Percentiles rank a stretch among this genome's conserved stretches.
Evolutionary conservation across 1,139 yeast species (phyloP).

Genomic region (Lodderomyces theae): DNA sequence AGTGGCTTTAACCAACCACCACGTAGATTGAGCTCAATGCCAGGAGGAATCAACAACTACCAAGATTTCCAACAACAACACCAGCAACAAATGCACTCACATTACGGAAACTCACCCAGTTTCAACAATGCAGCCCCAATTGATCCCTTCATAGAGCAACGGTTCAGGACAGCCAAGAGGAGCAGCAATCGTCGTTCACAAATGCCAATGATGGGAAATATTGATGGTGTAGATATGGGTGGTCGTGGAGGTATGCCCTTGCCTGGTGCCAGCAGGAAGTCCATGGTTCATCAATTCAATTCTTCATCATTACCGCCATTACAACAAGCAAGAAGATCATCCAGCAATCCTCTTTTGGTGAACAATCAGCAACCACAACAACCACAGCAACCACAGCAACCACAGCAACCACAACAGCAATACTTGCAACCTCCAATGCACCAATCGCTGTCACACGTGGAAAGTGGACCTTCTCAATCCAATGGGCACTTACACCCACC

Average conservation of each 20-base stretch:
- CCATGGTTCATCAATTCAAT: slow-evolving; percentile 12
- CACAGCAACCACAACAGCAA: slow-evolving; percentile 5
- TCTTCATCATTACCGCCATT: slow-evolving; percentile 5
- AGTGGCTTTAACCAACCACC: slow-evolving; percentile 16
- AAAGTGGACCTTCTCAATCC: slow-evolving; percentile 3
- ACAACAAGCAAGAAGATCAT: slow-evolving; percentile 8
- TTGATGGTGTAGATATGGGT: slow-evolving; percentile 44
- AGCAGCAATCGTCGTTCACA: slow-evolving; percentile 37
- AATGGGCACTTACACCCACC: slow-evolving; percentile 24
- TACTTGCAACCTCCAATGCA: slow-evolving; percentile 7
- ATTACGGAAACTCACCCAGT: slow-evolving; percentile 11
- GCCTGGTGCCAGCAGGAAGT: slow-evolving; percentile 24
- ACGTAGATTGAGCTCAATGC: slow-evolving; percentile 13
- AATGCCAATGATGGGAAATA: slow-evolving; percentile 36
- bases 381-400: slow-evolving; percentile 14
- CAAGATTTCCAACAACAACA: slow-evolving; percentile 9
- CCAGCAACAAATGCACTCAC: slow-evolving; percentile 9
- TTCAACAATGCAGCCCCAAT: slow-evolving; percentile 21
- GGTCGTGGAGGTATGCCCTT: slow-evolving; percentile 53
- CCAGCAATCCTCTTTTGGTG: slow-evolving; percentile 8
- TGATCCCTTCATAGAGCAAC: slow-evolving; percentile 26
- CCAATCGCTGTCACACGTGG: slow-evolving; percentile 8
- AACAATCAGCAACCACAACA: slow-evolving; percentile 11
- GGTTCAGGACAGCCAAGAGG: slow-evolving; percentile 28
- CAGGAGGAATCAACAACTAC: slow-evolving; percentile 6